phyloP scores from a whole-genome alignment of 2,329 filamentous ascomycete genomes.

The Epichloe glyceriae region DNA sequence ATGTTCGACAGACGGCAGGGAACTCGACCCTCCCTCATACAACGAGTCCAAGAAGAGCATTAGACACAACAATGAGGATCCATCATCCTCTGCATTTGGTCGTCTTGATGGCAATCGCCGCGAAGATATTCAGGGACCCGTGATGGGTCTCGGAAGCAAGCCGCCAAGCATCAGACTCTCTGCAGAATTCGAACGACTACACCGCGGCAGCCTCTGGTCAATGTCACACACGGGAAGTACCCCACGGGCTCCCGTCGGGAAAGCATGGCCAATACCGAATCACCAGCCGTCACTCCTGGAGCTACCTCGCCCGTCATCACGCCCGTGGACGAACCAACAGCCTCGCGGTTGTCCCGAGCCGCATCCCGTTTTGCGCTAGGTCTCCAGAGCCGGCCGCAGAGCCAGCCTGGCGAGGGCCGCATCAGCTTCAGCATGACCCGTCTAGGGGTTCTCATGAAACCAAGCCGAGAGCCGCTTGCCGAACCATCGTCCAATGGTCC shows the following conservation, averaged over 20 bases:
- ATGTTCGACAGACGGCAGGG: constrained; percentile 32
- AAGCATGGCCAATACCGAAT: constrained; percentile 38
- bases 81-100: constrained; percentile 2
- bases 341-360: constrained; percentile 42
- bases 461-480: constrained; percentile 33
- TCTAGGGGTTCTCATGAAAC: constrained; percentile 37
- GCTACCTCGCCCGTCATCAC: constrained; percentile 25
- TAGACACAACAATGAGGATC: constrained; percentile 16
- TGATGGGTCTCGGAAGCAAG: constrained; percentile 18
- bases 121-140: constrained; percentile 13
- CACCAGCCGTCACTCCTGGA: constrained; percentile 24
- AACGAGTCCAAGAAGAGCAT: constrained; percentile 35
- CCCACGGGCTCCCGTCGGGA: constrained; percentile 31
- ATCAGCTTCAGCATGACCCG: constrained; percentile 45
- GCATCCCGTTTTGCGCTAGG: constrained; percentile 39
- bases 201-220: constrained; percentile 33
- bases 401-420: constrained; percentile 44
- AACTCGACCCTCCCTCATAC: constrained; percentile 46
- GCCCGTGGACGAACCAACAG: constrained; percentile 40
- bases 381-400: constrained; percentile 40
- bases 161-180: constrained; percentile 42
- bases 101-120: constrained; percentile 8
- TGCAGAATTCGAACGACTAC: constrained; percentile 36
- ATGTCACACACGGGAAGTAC: constrained; percentile 22
- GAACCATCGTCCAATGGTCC: constrained; percentile 12